phyloP scores from a whole-genome alignment of 2,329 filamentous ascomycete genomes.

The Alternaria triticina region DNA sequence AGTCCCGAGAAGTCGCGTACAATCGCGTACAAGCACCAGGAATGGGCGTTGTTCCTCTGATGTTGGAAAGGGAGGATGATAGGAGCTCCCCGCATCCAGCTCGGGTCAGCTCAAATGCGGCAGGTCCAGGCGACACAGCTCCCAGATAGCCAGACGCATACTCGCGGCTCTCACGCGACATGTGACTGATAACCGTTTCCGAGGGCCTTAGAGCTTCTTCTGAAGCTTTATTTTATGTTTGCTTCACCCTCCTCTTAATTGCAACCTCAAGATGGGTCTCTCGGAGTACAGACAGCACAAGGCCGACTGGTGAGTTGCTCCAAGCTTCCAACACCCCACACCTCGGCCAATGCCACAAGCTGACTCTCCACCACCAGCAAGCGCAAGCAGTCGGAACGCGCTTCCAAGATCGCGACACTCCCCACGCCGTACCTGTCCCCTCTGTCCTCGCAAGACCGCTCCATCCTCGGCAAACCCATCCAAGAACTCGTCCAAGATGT shows the following conservation, averaged over 20 bases:
- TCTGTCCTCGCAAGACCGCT: slow-evolving; percentile 68
- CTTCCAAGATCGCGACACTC: slow-evolving; percentile 71
- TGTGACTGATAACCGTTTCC: slow-evolving; percentile 18
- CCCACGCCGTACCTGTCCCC: slow-evolving; percentile 68
- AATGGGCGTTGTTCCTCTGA: neutral
- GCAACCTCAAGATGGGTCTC: slow-evolving; percentile 55
- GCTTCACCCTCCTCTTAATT: neutral
- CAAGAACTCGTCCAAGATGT: slow-evolving; percentile 79
- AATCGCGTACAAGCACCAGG: neutral
- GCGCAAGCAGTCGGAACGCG: slow-evolving; percentile 79
- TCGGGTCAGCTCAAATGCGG: slow-evolving; percentile 10
- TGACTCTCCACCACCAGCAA: slow-evolving; percentile 63
- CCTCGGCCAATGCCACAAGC: slow-evolving; percentile 6
- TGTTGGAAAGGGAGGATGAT: neutral
- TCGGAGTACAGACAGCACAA: slow-evolving; percentile 74
- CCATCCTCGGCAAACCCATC: slow-evolving; percentile 75
- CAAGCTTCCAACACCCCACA: slow-evolving; percentile 15
- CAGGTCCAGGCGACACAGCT: slow-evolving; percentile 14
- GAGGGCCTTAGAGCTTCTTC: neutral
- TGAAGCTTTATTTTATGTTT: neutral
- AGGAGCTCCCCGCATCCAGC: slow-evolving; percentile 14
- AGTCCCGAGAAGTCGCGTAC: neutral
- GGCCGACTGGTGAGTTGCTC: slow-evolving; percentile 68
- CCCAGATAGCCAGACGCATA: slow-evolving; percentile 11
- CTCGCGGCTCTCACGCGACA: slow-evolving; percentile 14